Conservation (phyloP, 2,329 filamentous ascomycete genomes). For the Alternaria atra region DNA sequence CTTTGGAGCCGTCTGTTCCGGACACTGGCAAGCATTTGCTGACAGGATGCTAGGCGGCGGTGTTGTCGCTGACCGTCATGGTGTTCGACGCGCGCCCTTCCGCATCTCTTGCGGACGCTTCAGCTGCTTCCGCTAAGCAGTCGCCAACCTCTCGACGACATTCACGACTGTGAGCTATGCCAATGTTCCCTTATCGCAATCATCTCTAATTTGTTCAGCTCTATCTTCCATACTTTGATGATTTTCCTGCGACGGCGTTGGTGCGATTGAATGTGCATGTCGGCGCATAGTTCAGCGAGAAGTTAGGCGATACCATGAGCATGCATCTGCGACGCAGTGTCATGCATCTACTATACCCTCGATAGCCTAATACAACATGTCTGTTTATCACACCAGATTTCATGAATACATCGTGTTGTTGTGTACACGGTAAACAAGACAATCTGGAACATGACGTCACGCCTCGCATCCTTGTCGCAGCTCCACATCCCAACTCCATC, state of each 20-base stretch:
- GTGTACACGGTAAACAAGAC: background rate
- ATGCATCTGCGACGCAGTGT: background rate
- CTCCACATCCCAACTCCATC: slow-evolving; percentile 19
- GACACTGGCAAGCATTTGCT: slow-evolving; percentile 23
- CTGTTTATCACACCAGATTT: background rate
- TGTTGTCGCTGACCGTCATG: slow-evolving; percentile 62
- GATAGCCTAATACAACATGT: slow-evolving; percentile 22
- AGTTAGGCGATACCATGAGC: background rate
- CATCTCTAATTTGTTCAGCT: background rate
- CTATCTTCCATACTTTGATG: slow-evolving; percentile 4
- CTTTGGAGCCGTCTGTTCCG: slow-evolving; percentile 8
- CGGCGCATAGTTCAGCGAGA: background rate
- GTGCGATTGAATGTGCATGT: slow-evolving; percentile 4
- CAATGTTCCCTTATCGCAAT: no score
- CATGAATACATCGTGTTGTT: background rate
- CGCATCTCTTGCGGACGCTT: slow-evolving; percentile 60
- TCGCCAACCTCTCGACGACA: slow-evolving; percentile 26
- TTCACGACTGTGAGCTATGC: slow-evolving; percentile 36
- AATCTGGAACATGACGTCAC: slow-evolving; percentile 18
- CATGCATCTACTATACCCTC: slow-evolving; percentile 9
- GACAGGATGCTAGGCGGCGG: slow-evolving; percentile 55
- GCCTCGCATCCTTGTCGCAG: slow-evolving; percentile 17
- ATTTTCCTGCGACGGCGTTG: slow-evolving; percentile 26
- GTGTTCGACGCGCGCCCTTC: slow-evolving; percentile 61
- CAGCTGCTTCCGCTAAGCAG: slow-evolving; percentile 62